Percentiles rank a stretch among this genome's conserved stretches.
Conservation (phyloP, 2,329 filamentous ascomycete species). For the Diplodia corticola region DNA sequence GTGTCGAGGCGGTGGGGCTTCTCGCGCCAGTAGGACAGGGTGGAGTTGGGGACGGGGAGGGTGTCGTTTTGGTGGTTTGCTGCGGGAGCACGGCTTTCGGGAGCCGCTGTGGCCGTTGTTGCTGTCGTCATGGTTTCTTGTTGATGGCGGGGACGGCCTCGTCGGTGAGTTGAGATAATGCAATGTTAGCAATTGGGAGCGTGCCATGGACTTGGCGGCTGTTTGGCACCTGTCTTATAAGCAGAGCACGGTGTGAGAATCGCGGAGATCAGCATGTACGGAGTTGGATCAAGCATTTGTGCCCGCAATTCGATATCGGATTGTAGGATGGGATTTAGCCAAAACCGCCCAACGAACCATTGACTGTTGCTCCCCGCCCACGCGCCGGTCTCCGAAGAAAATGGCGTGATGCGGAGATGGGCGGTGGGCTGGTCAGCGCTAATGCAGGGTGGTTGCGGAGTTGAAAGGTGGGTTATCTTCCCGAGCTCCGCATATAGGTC, state of each 20-base stretch:
- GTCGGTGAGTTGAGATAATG: not conserved
- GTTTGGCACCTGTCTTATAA: not conserved
- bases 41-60: constrained; percentile 34
- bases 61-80: not conserved
- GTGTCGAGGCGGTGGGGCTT: constrained; percentile 33
- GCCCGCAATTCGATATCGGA: not conserved
- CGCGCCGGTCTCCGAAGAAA: not conserved
- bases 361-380: not conserved
- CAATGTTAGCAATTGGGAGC: not conserved
- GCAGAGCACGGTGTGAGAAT: not conserved
- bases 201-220: too few relatives aligned
- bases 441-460: not conserved
- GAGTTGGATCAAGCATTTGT: not conserved
- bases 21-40: constrained; percentile 40
- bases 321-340: not conserved
- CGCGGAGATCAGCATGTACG: not conserved
- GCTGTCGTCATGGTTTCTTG: not conserved
- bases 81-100: not conserved
- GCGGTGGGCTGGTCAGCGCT: not conserved
- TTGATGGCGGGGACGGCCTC: not conserved
- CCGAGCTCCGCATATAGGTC: not conserved
- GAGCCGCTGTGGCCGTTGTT: not conserved
- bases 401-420: not conserved
- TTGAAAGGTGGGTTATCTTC: not conserved
- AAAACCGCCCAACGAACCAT: not conserved